Conservation (phyloP, 768 basidiomycete genomes). For the Boletus rufocinnamomeus region DNA sequence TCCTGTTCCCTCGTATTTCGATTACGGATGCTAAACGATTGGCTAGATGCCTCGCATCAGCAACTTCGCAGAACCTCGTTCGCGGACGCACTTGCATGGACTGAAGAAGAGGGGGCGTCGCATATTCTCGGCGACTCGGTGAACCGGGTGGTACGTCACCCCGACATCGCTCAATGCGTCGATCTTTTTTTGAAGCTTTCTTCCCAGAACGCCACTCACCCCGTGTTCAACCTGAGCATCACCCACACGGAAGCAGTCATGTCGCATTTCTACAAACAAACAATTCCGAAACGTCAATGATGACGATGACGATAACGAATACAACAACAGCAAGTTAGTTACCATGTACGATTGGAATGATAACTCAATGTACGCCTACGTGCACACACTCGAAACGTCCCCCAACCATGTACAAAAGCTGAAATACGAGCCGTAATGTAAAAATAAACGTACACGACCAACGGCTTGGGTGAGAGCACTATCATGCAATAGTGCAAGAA, state of each 20-base stretch:
- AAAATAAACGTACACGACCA: background rate
- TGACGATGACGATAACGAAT: background rate
- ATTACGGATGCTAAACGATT: slow-evolving; percentile 9
- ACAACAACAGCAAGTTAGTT: background rate
- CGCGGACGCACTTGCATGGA: slow-evolving; percentile 60
- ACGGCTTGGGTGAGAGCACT: background rate
- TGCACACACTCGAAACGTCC: background rate
- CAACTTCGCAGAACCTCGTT: slow-evolving; percentile 50
- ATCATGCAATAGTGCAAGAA: slow-evolving; percentile 35
- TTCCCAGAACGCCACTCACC: slow-evolving; percentile 76
- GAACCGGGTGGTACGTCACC: slow-evolving; percentile 59
- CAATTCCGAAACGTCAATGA: slow-evolving; percentile 39
- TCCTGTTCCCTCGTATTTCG: background rate
- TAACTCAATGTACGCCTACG: background rate
- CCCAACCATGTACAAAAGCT: background rate
- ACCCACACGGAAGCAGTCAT: slow-evolving; percentile 68
- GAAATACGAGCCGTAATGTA: background rate
- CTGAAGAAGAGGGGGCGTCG: slow-evolving; percentile 62
- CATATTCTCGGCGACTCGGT: slow-evolving; percentile 57
- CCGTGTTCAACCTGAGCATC: slow-evolving; percentile 72
- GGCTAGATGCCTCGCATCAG: slow-evolving; percentile 27
- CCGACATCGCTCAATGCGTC: background rate
- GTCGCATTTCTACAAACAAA: slow-evolving; percentile 72
- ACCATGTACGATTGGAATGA: slow-evolving; percentile 5
- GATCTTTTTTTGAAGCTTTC: background rate